Evolutionary conservation across 1,284 basidiomycete genomes (phyloP).

Genomic region (Cystobasidium slooffiae): DNA sequence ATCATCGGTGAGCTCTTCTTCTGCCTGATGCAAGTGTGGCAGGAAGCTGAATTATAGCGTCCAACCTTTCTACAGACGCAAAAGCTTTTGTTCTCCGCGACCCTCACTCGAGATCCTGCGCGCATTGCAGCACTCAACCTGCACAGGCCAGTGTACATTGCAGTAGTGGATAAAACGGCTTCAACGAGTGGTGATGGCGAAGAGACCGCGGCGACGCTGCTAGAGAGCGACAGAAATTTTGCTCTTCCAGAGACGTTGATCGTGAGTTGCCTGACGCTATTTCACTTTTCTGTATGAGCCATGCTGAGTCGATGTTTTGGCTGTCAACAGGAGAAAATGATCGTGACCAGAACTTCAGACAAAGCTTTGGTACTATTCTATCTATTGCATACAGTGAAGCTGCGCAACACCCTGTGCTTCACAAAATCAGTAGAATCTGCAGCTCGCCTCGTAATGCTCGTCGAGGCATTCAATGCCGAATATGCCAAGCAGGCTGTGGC

Average conservation of each 20-base stretch:
- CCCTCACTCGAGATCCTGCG: constrained; percentile 88
- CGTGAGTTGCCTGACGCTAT: constrained; percentile 60
- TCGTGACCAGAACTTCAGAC: constrained; percentile 74
- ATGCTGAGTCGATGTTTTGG: neutral
- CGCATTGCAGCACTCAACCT: constrained; percentile 84
- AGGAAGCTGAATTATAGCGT: neutral
- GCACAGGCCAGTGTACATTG: constrained; percentile 81
- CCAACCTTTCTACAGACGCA: constrained; percentile 69
- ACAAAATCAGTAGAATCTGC: constrained; percentile 95
- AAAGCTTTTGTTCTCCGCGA: constrained; percentile 95
- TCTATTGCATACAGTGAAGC: constrained; percentile 68
- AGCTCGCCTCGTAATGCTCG: constrained; percentile 75
- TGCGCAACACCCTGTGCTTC: constrained; percentile 83
- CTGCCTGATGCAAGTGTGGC: neutral
- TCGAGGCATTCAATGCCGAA: constrained; percentile 71
- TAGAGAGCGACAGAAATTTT: constrained; percentile 72
- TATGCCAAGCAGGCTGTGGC: constrained; percentile 34
- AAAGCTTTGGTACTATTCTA: constrained; percentile 92
- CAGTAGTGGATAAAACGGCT: constrained; percentile 65
- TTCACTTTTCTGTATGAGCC: constrained; percentile 11
- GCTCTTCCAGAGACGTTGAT: constrained; percentile 76
- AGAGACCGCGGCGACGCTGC: constrained; percentile 56
- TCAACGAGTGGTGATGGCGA: constrained; percentile 53
- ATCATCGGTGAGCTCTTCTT: constrained; percentile 1
- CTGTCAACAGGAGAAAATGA: constrained; percentile 74